phyloP scores from a whole-genome alignment of 2,329 filamentous ascomycete species.

The Zasmidium citrigriseum region DNA sequence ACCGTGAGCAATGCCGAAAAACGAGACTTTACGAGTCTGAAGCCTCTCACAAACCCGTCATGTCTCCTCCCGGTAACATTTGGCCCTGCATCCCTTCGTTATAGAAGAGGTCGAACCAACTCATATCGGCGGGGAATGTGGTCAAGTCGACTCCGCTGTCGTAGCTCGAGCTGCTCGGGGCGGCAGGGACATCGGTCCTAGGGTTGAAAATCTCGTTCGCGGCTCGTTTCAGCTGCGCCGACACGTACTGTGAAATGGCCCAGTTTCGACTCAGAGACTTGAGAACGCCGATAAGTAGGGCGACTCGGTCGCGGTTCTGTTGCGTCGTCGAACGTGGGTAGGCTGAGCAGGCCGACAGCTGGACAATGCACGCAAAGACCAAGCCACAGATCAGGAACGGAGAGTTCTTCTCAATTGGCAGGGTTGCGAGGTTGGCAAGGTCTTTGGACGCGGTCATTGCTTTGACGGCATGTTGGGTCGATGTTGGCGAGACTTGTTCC shows the following conservation, averaged over 20 bases:
- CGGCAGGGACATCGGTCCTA: conserved; percentile 3
- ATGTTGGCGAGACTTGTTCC: conserved; percentile 51
- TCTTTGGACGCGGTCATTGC: conserved; percentile 77
- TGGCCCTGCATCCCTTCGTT: conserved; percentile 13
- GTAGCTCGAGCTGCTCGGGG: conserved; percentile 11
- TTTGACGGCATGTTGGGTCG: conserved; percentile 67
- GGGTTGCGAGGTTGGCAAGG: conserved; percentile 72
- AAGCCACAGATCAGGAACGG: conserved; percentile 84
- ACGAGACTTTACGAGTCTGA: too few species aligned
- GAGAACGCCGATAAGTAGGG: conserved; percentile 75
- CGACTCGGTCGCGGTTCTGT: conserved; percentile 68
- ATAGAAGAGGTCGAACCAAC: conserved; percentile 27
- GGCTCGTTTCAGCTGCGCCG: conserved; percentile 73
- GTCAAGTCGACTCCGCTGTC: conserved; percentile 17
- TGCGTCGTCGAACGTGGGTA: conserved; percentile 60
- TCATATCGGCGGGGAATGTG: conserved; percentile 6
- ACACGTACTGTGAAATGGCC: conserved; percentile 69
- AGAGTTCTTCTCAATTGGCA: conserved; percentile 73
- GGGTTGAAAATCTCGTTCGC: conserved; percentile 61
- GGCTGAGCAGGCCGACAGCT: conserved; percentile 75
- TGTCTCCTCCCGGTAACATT: neutral
- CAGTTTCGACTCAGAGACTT: conserved; percentile 69
- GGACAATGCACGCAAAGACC: conserved; percentile 76
- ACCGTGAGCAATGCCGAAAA: too few species aligned
- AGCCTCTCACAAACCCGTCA: neutral